Evolutionary conservation across 2,329 filamentous ascomycete genomes (phyloP).

Genomic region (Penicillium crustosum): DNA sequence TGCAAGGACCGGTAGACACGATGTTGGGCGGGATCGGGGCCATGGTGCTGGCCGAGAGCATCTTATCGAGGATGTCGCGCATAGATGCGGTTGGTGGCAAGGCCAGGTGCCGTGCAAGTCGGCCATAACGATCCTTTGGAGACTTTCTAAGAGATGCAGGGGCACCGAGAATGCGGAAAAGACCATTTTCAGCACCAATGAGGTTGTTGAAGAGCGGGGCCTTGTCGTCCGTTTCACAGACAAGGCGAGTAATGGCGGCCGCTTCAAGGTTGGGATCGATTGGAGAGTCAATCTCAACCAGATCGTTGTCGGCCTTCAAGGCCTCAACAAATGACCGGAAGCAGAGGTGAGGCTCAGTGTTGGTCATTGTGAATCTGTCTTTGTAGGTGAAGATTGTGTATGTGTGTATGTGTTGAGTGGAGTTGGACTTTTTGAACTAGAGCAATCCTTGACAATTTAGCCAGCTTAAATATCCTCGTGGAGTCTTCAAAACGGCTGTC

Average conservation of each 20-base stretch:
- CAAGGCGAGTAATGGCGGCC: constrained; percentile 49
- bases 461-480: not conserved
- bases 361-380: constrained; percentile 7
- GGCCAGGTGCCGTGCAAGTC: constrained; percentile 2
- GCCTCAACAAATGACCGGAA: constrained; percentile 51
- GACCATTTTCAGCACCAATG: constrained; percentile 47
- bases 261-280: constrained; percentile 50
- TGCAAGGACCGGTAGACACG: constrained; percentile 44
- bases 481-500: not conserved
- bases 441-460: not conserved
- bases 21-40: constrained; percentile 11
- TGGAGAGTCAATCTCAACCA: constrained; percentile 45
- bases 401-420: too few species aligned
- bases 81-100: constrained; percentile 17
- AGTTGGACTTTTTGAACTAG: not conserved
- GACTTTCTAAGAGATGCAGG: constrained; percentile 42
- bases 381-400: not conserved
- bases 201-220: constrained; percentile 56
- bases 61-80: constrained; percentile 5
- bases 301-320: constrained; percentile 45
- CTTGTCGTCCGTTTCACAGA: constrained; percentile 48
- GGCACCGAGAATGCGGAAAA: constrained; percentile 52
- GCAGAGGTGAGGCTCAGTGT: constrained; percentile 32
- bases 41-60: constrained; percentile 5
- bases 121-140: constrained; percentile 25